A percentile compares a stretch with the other conserved stretches of the same genome.
These are phyloP conservation scores for Solanum dulcamara DNA, from an alignment of 257 asterid genomes.

Conservation along the genomic window DNA sequence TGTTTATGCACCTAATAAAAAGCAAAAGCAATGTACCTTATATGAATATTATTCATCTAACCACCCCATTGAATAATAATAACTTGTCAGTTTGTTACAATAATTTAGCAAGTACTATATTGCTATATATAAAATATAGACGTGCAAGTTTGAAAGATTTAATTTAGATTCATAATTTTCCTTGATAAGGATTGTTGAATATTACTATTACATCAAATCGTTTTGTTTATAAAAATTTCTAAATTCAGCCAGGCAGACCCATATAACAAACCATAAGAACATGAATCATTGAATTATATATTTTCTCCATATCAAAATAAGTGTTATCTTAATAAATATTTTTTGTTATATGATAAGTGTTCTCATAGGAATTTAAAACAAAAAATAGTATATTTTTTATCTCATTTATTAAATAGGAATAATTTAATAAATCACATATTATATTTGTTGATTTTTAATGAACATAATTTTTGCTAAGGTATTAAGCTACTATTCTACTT, in stretches of 20 bases:
- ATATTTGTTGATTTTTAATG: too few species aligned
- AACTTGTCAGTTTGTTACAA: neutral
- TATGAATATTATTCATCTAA: neutral
- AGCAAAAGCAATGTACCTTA: neutral
- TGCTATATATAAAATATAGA: neutral
- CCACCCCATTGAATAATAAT: neutral
- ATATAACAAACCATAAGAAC: neutral
- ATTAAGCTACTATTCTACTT: neutral
- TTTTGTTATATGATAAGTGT: too few species aligned
- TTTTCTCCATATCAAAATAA: neutral
- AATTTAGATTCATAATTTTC: neutral
- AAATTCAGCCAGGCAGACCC: neutral
- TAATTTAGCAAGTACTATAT: neutral
- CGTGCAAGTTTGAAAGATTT: neutral
- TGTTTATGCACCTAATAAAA: neutral
- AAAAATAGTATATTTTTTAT: too few species aligned
- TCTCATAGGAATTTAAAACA: neutral
- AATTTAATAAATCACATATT: too few species aligned
- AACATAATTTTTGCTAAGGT: too few species aligned
- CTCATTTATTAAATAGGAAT: too few species aligned
- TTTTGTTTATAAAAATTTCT: neutral
- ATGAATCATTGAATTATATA: neutral
- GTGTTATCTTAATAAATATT: neutral
- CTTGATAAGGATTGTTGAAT: neutral
- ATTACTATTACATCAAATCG: neutral